phyloP scores from a whole-genome alignment of 371 early-diverging fungal genomes.

The Cokeromyces recurvatus region DNA sequence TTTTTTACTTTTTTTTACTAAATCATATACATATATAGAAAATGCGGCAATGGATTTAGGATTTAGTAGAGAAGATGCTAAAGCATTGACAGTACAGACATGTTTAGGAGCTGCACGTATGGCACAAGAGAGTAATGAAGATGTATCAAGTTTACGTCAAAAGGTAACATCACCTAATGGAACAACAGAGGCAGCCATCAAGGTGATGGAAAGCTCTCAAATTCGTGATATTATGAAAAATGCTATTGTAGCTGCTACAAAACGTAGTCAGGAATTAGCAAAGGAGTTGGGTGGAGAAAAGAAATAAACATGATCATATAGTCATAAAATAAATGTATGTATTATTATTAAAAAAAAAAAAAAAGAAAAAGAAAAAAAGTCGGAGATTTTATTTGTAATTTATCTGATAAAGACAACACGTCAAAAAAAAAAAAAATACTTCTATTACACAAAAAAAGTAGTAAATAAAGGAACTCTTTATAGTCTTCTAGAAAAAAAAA shows the following conservation, averaged over 20 bases:
- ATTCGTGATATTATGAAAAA: slow-evolving; percentile 52
- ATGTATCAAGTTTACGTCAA: slow-evolving; percentile 71
- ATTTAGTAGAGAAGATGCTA: slow-evolving; percentile 68
- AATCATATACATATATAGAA: no score
- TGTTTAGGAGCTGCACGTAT: slow-evolving; percentile 87
- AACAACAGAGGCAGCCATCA: slow-evolving; percentile 89
- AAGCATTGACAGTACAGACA: slow-evolving; percentile 81
- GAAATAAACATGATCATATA: neutral
- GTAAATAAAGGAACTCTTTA: no score
- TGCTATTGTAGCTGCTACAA: slow-evolving; percentile 66
- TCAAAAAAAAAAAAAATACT: no score
- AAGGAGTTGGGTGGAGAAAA: slow-evolving; percentile 69
- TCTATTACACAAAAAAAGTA: no score
- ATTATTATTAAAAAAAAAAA: neutral
- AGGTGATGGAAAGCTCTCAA: slow-evolving; percentile 62
- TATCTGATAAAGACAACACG: no score
- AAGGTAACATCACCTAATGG: slow-evolving; percentile 94
- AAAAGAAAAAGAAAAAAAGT: no score
- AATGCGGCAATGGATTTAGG: slow-evolving; percentile 80
- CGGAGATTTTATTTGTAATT: neutral
- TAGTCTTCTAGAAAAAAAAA: no score
- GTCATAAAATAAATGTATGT: neutral
- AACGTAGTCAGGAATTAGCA: slow-evolving; percentile 68
- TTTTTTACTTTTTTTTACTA: no score
- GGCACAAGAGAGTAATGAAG: slow-evolving; percentile 68